Conservation (phyloP, 1,284 basidiomycete genomes). For the Moesziomyces sp. region DNA sequence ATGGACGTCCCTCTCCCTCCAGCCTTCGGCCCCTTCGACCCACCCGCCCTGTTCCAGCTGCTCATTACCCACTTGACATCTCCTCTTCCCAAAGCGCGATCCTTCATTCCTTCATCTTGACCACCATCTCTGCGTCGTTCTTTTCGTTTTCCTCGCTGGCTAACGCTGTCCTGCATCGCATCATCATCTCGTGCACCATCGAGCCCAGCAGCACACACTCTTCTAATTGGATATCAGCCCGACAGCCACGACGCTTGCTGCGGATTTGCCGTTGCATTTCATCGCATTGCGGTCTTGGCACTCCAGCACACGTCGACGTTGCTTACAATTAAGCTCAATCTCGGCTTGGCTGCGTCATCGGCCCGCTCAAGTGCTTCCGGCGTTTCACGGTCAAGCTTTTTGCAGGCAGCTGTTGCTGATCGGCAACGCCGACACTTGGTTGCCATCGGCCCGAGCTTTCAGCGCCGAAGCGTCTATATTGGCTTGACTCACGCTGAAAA, state of each 20-base stretch:
- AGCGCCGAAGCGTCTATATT: background rate
- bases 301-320: background rate
- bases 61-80: background rate
- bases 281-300: background rate
- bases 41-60: background rate
- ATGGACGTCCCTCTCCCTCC: too few relatives aligned
- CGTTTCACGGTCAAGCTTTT: too few relatives aligned
- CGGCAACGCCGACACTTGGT: too few relatives aligned
- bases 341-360: background rate
- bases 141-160: background rate
- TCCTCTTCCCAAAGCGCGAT: background rate
- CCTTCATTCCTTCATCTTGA: conserved; percentile 6
- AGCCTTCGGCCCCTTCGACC: too few relatives aligned
- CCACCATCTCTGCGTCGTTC: background rate
- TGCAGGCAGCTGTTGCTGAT: too few relatives aligned
- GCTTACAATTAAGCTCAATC: background rate
- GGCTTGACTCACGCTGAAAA: too few relatives aligned
- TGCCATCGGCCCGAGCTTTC: background rate
- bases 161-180: background rate
- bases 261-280: too few relatives aligned
- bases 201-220: too few relatives aligned
- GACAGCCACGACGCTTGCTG: too few relatives aligned
- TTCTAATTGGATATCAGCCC: too few relatives aligned
- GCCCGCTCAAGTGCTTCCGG: background rate
- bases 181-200: too few relatives aligned